Percentiles rank a stretch among this genome's conserved stretches.
Evolutionary conservation across 768 basidiomycete species (phyloP).

Genomic region (Postia placenta): DNA sequence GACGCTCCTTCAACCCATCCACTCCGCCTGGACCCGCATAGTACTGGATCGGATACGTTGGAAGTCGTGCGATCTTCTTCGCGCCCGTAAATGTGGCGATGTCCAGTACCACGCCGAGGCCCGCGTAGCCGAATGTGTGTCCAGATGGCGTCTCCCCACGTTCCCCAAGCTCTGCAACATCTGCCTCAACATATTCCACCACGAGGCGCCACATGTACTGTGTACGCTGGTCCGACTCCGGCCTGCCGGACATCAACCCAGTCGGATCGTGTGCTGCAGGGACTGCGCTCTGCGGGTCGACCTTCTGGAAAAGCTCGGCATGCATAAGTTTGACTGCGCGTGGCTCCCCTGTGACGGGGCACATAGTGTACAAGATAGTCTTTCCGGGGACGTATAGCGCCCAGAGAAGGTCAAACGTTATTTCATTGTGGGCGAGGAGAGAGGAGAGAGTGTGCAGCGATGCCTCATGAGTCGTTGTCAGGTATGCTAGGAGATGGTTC

Average conservation of each 20-base stretch:
- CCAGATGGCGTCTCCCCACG: neutral
- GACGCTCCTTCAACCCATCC: constrained; percentile 31
- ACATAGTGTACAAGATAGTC: constrained; percentile 44
- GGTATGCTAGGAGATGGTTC: constrained; percentile 42
- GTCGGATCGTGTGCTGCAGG: constrained; percentile 17
- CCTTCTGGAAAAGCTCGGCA: constrained; percentile 28
- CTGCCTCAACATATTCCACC: constrained; percentile 50
- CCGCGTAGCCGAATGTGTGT: constrained; percentile 18
- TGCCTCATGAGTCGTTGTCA: constrained; percentile 42
- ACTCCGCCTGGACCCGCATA: constrained; percentile 34
- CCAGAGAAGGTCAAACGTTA: constrained; percentile 53
- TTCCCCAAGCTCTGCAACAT: constrained; percentile 8
- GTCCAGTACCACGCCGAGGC: constrained; percentile 24
- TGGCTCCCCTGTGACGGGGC: constrained; percentile 48
- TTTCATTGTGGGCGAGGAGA: constrained; percentile 49
- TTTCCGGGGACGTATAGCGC: constrained; percentile 48
- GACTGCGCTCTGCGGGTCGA: constrained; percentile 10
- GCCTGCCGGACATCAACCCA: constrained; percentile 9
- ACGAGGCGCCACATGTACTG: constrained; percentile 36
- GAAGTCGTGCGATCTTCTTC: constrained; percentile 41
- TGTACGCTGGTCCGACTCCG: constrained; percentile 25
- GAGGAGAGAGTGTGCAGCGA: constrained; percentile 43
- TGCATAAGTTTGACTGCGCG: constrained; percentile 45
- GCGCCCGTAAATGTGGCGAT: constrained; percentile 44
- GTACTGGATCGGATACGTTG: constrained; percentile 49